Base-by-base conservation (phyloP, 768 basidiomycete species). In the Termitomyces sp. region DNA sequence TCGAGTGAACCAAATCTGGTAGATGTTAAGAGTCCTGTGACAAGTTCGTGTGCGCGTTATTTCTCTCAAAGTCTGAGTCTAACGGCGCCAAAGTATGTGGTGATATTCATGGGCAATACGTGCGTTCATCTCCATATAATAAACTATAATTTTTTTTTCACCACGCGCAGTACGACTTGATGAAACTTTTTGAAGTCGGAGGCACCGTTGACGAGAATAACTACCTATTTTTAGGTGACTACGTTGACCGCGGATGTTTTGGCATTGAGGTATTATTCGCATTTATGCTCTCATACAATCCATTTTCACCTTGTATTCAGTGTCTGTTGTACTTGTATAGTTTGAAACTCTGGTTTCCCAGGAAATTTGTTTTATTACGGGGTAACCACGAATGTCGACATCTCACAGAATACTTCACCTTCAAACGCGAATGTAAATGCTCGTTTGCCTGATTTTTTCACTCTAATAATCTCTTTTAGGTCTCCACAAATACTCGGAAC, bases 321-420 rank as follows among this genome's bases (percentile, higher is more conserved):
- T 98, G 96, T 71, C 79, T 98, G 12, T 74, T 98, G 46, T 98
- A 96, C 74, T 82, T 98, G 24, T 98, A 94, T 74, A 79, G 92
- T 13, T 83, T 97, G 73, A 98, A 98, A 76, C 85, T 98, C 45
- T 88, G 87, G 79, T 89, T 89, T 65, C 96, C 96, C 4, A 82
- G 81, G 61, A 88, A 88, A 36, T 77, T 98, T 45, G 84, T 86
- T 58, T 80, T 98, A 33, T 80, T 98, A 36, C 87, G 96, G 48
- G 96, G 96, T 9, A 98, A 98, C 70, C 96, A 98, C 74, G 96
- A 98, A 79, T 98, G 96, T 70, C 85, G 89, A 37, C 95, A 98
- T 75, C 78, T 98, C 47, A 98, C 96, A 2, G 94, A 95, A 73
- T 97, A 95, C 71, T 98, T 98, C 69, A 98, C 96, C 9, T 98